Conservation (phyloP, 352 stramenopile genomes). For the Globisporangium viniferum region DNA sequence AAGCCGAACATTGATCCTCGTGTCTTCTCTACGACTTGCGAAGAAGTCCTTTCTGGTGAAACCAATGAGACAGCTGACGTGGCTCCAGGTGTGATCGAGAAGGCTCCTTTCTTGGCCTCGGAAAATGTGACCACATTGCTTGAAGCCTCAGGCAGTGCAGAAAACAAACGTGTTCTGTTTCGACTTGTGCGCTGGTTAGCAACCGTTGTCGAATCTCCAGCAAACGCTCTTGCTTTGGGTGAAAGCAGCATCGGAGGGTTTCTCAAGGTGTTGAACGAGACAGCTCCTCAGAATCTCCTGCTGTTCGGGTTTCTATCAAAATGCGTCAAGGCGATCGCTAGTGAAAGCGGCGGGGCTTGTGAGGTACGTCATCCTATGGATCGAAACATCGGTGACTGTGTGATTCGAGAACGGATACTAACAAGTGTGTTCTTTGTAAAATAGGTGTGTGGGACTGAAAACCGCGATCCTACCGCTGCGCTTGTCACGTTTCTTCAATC, state of each 20-base stretch:
- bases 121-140: conserved; percentile 36
- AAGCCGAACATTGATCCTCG: conserved; percentile 17
- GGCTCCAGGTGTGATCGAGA: conserved; percentile 4
- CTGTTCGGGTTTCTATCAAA: conserved; percentile 47
- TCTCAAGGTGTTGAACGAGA: conserved; percentile 35
- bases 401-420: background rate
- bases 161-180: conserved; percentile 28
- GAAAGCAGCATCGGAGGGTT: conserved; percentile 28
- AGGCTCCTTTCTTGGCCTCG: conserved; percentile 28
- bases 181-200: conserved; percentile 53
- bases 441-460: conserved; percentile 33
- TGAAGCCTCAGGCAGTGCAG: conserved; percentile 19
- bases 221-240: conserved; percentile 40
- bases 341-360: conserved; percentile 30
- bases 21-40: conserved; percentile 14
- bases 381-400: background rate
- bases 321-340: conserved; percentile 33
- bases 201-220: conserved; percentile 31
- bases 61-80: background rate
- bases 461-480: conserved; percentile 24
- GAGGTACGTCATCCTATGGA: conserved; percentile 36
- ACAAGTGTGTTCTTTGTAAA: background rate
- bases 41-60: background rate
- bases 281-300: conserved; percentile 20
- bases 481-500: conserved; percentile 37